Percentiles rank a stretch among this genome's conserved stretches.
Conservation (phyloP, 306 rosid species). For the Quercus bicolor region DNA sequence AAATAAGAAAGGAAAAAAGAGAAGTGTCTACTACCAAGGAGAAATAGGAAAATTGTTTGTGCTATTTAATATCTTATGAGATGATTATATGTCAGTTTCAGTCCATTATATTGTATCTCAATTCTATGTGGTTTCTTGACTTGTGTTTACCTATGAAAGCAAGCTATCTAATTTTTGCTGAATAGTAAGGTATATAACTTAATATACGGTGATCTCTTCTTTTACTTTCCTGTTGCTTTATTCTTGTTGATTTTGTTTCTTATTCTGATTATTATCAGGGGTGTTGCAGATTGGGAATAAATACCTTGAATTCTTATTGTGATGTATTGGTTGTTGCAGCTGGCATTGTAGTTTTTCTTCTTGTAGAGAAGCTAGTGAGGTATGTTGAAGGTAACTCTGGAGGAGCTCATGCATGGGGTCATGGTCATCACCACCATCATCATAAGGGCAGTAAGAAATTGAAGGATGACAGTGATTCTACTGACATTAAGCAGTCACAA, state of each 20-base stretch:
- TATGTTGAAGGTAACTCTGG: slow-evolving; percentile 79
- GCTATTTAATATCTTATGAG: not conserved
- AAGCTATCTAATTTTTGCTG: not conserved
- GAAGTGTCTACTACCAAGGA: not conserved
- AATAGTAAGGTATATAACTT: not conserved
- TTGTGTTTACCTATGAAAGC: not conserved
- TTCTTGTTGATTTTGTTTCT: slow-evolving; percentile 4
- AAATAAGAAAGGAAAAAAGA: too few relatives aligned
- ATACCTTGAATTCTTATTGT: slow-evolving; percentile 16
- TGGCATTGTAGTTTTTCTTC: slow-evolving; percentile 90
- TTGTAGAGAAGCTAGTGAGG: slow-evolving; percentile 90
- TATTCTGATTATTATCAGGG: not conserved
- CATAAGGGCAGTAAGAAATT: slow-evolving; percentile 53
- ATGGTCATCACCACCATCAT: slow-evolving; percentile 81
- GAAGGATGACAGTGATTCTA: slow-evolving; percentile 55
- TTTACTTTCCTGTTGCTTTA: slow-evolving; percentile 4
- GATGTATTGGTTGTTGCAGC: slow-evolving; percentile 47
- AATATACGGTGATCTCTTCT: not conserved
- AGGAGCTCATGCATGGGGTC: slow-evolving; percentile 61
- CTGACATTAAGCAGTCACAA: slow-evolving; percentile 30
- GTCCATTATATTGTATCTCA: not conserved
- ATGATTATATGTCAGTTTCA: not conserved
- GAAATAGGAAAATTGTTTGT: not conserved
- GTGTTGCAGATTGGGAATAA: slow-evolving; percentile 14
- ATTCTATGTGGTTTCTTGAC: not conserved